Base-by-base conservation (phyloP, 352 stramenopile species). In the Pelagophyceae sp. region DNA sequence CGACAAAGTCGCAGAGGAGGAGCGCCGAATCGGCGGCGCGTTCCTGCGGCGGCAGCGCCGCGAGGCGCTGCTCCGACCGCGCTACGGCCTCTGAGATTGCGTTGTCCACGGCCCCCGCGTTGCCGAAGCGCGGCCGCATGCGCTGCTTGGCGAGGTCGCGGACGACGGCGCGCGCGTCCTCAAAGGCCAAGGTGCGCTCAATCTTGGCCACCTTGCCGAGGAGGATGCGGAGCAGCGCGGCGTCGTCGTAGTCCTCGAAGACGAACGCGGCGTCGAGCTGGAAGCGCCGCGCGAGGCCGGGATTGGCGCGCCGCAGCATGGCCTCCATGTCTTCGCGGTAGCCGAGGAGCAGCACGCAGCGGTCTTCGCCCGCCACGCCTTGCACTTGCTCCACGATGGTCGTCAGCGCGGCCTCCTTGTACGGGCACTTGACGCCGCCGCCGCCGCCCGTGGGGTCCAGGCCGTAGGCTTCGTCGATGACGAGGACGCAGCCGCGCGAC, bases 381-480 rank as follows among this genome's bases (percentile, higher is more conserved):
- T 97, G 91, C 37, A 96, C 87, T 76, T 94, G 94, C 74, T 95
- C 91, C 15, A 97, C 92, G 19, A 97, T 54, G 23, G 93, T 90
- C 79, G 96, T 87, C 0, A 96, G 61, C 50, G 89, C 89, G 77
- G 80, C 69, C 32, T 76, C 79, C 31, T 82, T 81, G 71, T 86
- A 87, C 0, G 78, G 63, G 58, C 72, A 76, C 69, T 81, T 79
- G 35, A 6, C 31, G 5, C 6, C 5, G 35, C 76, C 91, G 90
- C 0, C 87, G 91, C 84, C 51, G 90, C 86, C 20, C 33, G 0
- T 25, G 20, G 67, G 67, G 76, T 94, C 84, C 1, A 97, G 72
- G n/a, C 87, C 93, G 84, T 97, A 97, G 0, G 92, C 92, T 80
- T 97, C 92, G 74, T 97, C 92, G 64, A 97, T 96, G 15, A 97